Evolutionary conservation across 495 filamentous ascomycete species (phyloP), one percentile per base, ranked within the genome.

Genomic region (Hypoxylon intermedium): DNA sequence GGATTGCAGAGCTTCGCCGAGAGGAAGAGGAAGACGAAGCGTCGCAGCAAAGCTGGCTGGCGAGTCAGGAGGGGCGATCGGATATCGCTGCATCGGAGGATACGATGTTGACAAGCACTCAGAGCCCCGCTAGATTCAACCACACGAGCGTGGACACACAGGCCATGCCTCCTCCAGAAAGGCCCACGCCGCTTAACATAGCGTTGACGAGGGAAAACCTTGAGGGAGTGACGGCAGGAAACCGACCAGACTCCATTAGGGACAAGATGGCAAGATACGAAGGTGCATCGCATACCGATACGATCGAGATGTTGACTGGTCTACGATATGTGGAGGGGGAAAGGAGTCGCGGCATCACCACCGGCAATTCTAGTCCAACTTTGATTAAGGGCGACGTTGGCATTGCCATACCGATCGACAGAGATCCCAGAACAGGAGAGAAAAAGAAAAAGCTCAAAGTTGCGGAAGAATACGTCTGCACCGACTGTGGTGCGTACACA

Each of bases 241-340:
- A 76, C 46, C 83, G 83, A 50, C 79, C 84, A 5, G 90, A 95
- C 59, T 89, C 85, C 42, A 91, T 90, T 45, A 79, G 84, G 20
- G 87, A 92, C 55, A 91, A 89, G 69, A 87, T 89, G 85, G 86
- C 86, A 19, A 82, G 85, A 30, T 87, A 87, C 53, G 91, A 94
- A 68, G 85, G 85, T 15, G 76, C 85, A 13, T 87, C 86, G 4
- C 89, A 92, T 65, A 84, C 92, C 37, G 90, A 97, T 65, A 89
- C 87, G 0, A 95, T 98, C 57, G 94, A 98, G 74, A 91, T 96
- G 79, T 80, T 97, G 53, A 98, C 94, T 0, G 94, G 94, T 40
- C 77, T 98, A 13, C 81, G 87, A 58, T 97, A 96, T 67, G 84
- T 86, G 33, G 90, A 96, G 44, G 94, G 94, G 43, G 94, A 98